Conservation (phyloP, 805 yeast species). For the Wickerhamiella alocasiicola region DNA sequence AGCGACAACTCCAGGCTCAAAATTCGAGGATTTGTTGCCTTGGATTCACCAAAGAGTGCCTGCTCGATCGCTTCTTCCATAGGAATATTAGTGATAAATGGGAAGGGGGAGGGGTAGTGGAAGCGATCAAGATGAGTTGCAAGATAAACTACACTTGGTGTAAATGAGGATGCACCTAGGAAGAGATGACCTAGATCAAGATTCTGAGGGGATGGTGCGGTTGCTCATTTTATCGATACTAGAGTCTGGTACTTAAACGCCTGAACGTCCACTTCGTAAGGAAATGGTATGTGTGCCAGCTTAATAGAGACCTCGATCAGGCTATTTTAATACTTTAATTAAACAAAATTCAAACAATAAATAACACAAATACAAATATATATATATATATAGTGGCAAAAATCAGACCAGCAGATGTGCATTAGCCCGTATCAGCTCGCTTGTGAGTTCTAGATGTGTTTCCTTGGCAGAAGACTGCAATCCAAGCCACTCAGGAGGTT, state of each 20-base stretch:
- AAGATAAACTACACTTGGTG: background rate
- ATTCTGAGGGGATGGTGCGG: too few relatives aligned
- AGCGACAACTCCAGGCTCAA: background rate
- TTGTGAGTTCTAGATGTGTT: background rate
- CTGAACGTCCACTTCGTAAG: too few relatives aligned
- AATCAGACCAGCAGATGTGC: background rate
- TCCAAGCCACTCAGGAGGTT: slow-evolving; percentile 5
- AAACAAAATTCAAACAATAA: too few relatives aligned
- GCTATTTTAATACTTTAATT: too few relatives aligned
- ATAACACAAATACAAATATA: too few relatives aligned
- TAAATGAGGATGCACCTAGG: too few relatives aligned
- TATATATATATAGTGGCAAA: too few relatives aligned
- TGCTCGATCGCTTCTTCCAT: slow-evolving; percentile 5
- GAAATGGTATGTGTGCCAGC: too few relatives aligned
- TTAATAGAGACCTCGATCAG: too few relatives aligned
- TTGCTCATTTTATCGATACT: too few relatives aligned
- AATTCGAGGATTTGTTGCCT: background rate
- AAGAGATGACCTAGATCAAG: too few relatives aligned
- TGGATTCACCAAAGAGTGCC: slow-evolving; percentile 1
- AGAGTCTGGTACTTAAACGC: too few relatives aligned
- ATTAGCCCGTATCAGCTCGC: background rate
- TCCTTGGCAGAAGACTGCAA: background rate
- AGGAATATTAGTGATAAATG: background rate
- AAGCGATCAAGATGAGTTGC: background rate
- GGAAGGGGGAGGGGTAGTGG: background rate